Percentiles rank a stretch among this genome's conserved stretches.
Conservation (phyloP, 768 basidiomycete species). For the Sporobolomyces phaffii region DNA sequence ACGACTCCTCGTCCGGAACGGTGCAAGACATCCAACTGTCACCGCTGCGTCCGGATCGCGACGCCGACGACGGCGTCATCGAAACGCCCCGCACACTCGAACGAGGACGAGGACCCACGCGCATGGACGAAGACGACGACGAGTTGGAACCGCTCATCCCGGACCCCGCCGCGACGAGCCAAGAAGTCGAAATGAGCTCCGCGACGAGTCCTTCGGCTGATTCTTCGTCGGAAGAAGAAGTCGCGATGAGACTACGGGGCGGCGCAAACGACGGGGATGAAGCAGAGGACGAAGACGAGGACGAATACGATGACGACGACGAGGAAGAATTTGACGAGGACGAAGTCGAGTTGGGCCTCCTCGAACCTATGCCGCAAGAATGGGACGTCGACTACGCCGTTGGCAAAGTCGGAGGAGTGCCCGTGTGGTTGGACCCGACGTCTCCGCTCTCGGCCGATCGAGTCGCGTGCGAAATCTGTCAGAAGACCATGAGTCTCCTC, state of each 20-base stretch:
- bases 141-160: background rate
- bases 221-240: constrained; percentile 1
- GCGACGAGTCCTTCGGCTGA: too few species aligned
- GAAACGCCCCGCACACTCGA: too few species aligned
- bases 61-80: too few species aligned
- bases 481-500: constrained; percentile 29
- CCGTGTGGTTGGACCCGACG: constrained; percentile 37
- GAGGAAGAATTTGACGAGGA: constrained; percentile 54
- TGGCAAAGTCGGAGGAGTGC: constrained; percentile 38
- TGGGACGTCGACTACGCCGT: constrained; percentile 40
- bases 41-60: too few species aligned
- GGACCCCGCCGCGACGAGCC: too few species aligned
- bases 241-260: constrained; percentile 3
- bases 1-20: too few species aligned
- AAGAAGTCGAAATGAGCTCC: constrained; percentile 8
- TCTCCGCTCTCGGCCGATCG: constrained; percentile 18
- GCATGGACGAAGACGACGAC: background rate
- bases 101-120: too few species aligned
- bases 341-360: constrained; percentile 43
- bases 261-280: constrained; percentile 48
- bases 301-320: constrained; percentile 20
- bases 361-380: constrained; percentile 52
- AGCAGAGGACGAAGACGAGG: constrained; percentile 38
- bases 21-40: too few species aligned
- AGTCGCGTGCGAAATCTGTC: constrained; percentile 27